Conservation (phyloP, 2,329 filamentous ascomycete species). For the Nothophoma quercina region DNA sequence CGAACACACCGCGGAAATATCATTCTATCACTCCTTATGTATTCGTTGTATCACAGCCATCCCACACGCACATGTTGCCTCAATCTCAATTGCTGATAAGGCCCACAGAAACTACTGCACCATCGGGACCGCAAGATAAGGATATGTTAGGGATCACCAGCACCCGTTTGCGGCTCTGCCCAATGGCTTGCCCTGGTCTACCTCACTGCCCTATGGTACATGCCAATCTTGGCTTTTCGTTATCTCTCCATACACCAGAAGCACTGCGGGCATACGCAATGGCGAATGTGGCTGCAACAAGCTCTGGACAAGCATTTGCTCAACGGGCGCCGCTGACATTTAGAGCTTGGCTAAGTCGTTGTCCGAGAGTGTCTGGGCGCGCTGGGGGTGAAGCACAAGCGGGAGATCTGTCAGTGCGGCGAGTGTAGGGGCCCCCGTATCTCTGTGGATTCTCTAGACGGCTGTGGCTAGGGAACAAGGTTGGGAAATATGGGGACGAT, state of each 20-base stretch:
- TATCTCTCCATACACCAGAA: slow-evolving; percentile 3
- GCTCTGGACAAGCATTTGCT: slow-evolving; percentile 10
- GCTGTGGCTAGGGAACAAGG: background rate
- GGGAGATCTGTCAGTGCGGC: slow-evolving; percentile 14
- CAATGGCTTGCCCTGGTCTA: slow-evolving; percentile 2
- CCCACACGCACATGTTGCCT: slow-evolving; percentile 10
- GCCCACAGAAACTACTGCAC: slow-evolving; percentile 19
- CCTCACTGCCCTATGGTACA: too few species aligned
- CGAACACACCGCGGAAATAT: slow-evolving; percentile 1
- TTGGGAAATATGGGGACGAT: slow-evolving; percentile 13
- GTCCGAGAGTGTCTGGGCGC: background rate
- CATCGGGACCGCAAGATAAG: slow-evolving; percentile 15
- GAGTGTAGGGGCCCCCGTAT: slow-evolving; percentile 4
- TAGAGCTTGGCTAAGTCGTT: background rate
- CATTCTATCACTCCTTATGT: slow-evolving; percentile 2
- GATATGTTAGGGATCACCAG: background rate
- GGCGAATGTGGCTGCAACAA: slow-evolving; percentile 5
- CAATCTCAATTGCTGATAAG: slow-evolving; percentile 16
- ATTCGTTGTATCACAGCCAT: slow-evolving; percentile 5
- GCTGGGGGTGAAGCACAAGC: background rate
- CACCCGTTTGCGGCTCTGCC: slow-evolving; percentile 11
- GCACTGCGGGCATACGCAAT: background rate
- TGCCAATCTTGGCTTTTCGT: background rate
- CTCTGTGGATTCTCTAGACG: slow-evolving; percentile 4
- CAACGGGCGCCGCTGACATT: slow-evolving; percentile 3